Percentiles rank a stretch among this genome's conserved stretches.
Conservation (phyloP, 352 stramenopile genomes). For the Globisporangium solare region DNA sequence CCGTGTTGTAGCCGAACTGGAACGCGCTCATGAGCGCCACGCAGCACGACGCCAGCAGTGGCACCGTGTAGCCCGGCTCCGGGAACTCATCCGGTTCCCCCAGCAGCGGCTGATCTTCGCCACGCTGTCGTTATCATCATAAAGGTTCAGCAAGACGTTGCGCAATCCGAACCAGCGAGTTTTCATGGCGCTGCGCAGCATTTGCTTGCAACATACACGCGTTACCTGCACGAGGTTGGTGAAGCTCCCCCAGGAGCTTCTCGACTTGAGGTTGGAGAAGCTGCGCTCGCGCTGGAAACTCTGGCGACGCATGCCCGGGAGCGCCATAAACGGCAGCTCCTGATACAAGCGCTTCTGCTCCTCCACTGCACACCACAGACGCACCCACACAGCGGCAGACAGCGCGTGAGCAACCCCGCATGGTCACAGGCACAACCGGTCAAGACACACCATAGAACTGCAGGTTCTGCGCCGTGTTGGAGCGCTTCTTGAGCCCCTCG, state of each 20-base stretch:
- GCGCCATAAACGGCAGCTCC: conserved; percentile 67
- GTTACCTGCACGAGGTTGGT: conserved; percentile 37
- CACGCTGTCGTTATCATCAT: conserved; percentile 24
- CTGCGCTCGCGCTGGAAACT: conserved; percentile 70
- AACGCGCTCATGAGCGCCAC: conserved; percentile 68
- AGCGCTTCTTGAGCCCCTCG: conserved; percentile 71
- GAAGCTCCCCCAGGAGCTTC: conserved; percentile 54
- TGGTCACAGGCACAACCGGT: too few species aligned
- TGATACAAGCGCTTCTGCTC: conserved; percentile 73
- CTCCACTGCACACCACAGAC: conserved; percentile 31
- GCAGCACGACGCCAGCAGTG: conserved; percentile 57
- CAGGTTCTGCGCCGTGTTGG: conserved; percentile 75
- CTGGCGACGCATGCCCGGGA: conserved; percentile 64
- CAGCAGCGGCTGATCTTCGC: conserved; percentile 69
- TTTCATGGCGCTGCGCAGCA: not conserved
- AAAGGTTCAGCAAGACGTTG: not conserved
- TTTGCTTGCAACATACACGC: too few species aligned
- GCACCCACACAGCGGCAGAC: not conserved
- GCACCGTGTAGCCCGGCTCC: conserved; percentile 62
- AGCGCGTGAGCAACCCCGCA: not conserved
- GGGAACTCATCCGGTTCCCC: conserved; percentile 52
- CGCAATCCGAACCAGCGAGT: not conserved
- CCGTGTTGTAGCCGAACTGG: conserved; percentile 76
- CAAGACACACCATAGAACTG: conserved; percentile 74
- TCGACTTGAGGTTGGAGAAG: conserved; percentile 62